Evolutionary conservation across 1,284 basidiomycete species (phyloP).

Genomic region (Dichomitus squalens): DNA sequence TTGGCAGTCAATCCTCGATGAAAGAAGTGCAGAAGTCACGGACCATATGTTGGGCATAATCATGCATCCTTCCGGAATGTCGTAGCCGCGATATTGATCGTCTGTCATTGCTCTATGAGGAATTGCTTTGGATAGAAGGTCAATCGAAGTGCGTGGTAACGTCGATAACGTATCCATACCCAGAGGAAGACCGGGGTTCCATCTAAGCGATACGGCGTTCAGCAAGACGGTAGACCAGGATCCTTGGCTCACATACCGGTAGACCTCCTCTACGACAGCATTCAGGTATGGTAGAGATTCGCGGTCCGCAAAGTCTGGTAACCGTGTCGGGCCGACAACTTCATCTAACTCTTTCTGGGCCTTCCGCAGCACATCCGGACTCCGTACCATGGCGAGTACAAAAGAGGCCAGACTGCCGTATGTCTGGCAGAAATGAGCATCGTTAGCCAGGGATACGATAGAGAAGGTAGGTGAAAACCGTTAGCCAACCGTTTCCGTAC

Average conservation of each 20-base stretch:
- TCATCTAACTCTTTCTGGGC: constrained; percentile 22
- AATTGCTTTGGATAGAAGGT: constrained; percentile 1
- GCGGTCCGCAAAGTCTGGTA: constrained; percentile 23
- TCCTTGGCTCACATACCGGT: constrained; percentile 33
- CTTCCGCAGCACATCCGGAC: constrained; percentile 16
- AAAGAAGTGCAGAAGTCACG: neutral
- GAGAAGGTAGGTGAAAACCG: neutral
- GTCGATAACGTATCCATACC: neutral
- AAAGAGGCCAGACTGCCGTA: constrained; percentile 7
- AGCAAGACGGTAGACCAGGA: too few species aligned
- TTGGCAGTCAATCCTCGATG: neutral
- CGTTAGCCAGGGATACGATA: neutral
- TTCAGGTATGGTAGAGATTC: constrained; percentile 38
- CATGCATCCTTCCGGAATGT: constrained; percentile 47
- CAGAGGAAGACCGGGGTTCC: constrained; percentile 18
- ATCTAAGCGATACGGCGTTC: neutral
- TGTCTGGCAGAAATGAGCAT: neutral
- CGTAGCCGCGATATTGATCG: constrained; percentile 47
- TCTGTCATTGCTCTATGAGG: constrained; percentile 38
- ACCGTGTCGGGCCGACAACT: constrained; percentile 15
- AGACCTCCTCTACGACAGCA: constrained; percentile 48
- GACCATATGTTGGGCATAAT: constrained; percentile 53
- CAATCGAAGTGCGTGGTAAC: neutral
- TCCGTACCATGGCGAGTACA: constrained; percentile 19
- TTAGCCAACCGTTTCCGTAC: constrained; percentile 29